Evolutionary conservation across 2,329 filamentous ascomycete species (phyloP).

Genomic region (Phaeosphaeriaceae sp.): DNA sequence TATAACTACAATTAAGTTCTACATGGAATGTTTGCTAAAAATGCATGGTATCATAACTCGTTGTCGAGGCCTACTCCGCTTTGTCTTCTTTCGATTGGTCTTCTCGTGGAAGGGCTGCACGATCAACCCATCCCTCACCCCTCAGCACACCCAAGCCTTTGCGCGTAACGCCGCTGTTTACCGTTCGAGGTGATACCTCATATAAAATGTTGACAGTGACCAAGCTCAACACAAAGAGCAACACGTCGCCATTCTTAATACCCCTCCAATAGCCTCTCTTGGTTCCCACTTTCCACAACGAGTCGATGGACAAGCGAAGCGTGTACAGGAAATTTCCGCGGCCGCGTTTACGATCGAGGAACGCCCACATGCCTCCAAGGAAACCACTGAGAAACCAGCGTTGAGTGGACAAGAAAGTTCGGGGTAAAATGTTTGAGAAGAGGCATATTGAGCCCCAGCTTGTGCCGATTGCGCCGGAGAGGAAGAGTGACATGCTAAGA

Average conservation of each 20-base stretch:
- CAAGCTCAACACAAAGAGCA: constrained; percentile 80
- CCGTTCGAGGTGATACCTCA: constrained; percentile 71
- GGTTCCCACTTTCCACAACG: constrained; percentile 89
- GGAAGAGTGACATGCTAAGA: constrained; percentile 76
- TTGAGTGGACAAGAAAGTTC: constrained; percentile 76
- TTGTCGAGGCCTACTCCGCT: constrained; percentile 2
- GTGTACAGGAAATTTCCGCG: constrained; percentile 77
- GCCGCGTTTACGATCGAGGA: constrained; percentile 68
- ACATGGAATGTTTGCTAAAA: background rate
- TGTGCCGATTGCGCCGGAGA: constrained; percentile 83
- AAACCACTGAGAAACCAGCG: constrained; percentile 91
- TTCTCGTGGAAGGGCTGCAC: constrained; percentile 41
- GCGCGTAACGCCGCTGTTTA: constrained; percentile 70
- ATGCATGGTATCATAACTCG: constrained; percentile 8
- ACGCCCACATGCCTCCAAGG: constrained; percentile 83
- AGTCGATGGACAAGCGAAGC: constrained; percentile 78
- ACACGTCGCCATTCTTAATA: constrained; percentile 80
- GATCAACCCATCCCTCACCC: constrained; percentile 78
- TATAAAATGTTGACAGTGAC: constrained; percentile 80
- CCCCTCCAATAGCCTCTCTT: constrained; percentile 90
- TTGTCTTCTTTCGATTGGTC: constrained; percentile 13
- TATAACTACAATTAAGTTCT: constrained; percentile 2
- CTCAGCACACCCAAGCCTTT: constrained; percentile 76
- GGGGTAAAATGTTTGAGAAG: constrained; percentile 80
- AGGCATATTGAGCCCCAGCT: constrained; percentile 90